phyloP scores from a whole-genome alignment of 2,329 filamentous ascomycete genomes.

The Rhynchosporium agropyri region DNA sequence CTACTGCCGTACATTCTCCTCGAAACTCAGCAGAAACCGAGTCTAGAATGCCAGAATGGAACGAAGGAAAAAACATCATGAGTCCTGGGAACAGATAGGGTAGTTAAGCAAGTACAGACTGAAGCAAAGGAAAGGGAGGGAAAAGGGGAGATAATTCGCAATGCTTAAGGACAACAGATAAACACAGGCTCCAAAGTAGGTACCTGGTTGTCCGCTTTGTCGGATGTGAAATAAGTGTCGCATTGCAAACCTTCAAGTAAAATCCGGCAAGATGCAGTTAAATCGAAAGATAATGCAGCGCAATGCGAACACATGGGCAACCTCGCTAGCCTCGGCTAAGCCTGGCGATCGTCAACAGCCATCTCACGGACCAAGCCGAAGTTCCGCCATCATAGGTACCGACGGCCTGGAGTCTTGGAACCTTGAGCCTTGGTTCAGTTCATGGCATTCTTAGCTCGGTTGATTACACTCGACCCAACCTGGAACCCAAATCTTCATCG shows the following conservation, averaged over 20 bases:
- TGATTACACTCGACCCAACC: neutral
- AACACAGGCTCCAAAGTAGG: too few species aligned
- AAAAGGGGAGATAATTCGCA: too few species aligned
- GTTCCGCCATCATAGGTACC: neutral
- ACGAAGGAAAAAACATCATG: neutral
- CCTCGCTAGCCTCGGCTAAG: neutral
- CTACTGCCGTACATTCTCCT: too few species aligned
- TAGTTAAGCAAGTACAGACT: neutral
- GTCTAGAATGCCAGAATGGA: neutral
- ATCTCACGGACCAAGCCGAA: neutral
- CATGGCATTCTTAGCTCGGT: neutral
- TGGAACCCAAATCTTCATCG: neutral
- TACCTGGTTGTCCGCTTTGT: too few species aligned
- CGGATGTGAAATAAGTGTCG: too few species aligned
- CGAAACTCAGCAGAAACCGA: neutral
- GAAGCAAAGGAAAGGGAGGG: too few species aligned
- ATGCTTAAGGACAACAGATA: too few species aligned
- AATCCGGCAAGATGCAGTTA: neutral
- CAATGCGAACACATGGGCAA: neutral
- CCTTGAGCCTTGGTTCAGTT: too few species aligned
- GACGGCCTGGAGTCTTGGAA: too few species aligned
- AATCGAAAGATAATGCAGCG: neutral
- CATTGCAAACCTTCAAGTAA: neutral
- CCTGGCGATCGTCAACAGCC: conserved; percentile 5
- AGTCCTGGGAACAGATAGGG: conserved; percentile 6